Evolutionary conservation across 2,329 filamentous ascomycete species (phyloP).

Genomic region (Arthrinium phaeospermum): DNA sequence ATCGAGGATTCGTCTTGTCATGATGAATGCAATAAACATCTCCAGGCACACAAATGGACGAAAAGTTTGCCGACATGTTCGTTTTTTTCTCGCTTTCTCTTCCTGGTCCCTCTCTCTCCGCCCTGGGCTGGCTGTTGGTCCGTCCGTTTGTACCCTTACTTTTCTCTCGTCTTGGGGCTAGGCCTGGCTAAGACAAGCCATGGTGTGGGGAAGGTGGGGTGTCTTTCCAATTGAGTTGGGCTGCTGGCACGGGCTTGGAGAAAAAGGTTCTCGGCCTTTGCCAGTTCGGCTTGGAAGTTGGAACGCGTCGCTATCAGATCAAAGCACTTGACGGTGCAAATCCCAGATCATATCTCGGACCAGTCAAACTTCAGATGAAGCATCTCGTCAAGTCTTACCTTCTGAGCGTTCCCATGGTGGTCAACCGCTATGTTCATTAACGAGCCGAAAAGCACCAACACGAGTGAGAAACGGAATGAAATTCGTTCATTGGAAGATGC

Average conservation of each 20-base stretch:
- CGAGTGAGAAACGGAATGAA: not conserved
- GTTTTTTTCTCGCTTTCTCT: not conserved
- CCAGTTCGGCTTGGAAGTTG: not conserved
- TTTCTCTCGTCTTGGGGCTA: not conserved
- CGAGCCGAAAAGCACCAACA: not conserved
- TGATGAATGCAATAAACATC: conserved; percentile 6
- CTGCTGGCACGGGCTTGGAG: not conserved
- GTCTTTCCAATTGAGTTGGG: not conserved
- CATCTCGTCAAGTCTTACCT: not conserved
- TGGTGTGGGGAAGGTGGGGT: conserved; percentile 7
- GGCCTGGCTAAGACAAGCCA: not conserved
- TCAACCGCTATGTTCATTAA: not conserved
- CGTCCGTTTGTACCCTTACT: conserved; percentile 1
- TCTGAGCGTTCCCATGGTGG: not conserved
- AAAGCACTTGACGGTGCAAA: not conserved
- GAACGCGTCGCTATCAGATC: not conserved
- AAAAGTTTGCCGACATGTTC: conserved; percentile 6
- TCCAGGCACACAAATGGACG: not conserved
- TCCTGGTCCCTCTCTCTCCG: not conserved
- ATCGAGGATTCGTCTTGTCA: conserved; percentile 6
- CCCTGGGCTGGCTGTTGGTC: not conserved
- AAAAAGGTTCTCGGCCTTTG: conserved; percentile 1
- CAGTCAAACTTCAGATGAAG: not conserved
- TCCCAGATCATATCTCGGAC: not conserved
- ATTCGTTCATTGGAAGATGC: not conserved